Evolutionary conservation across 140 eudicot genomes (phyloP).

Genomic region (Oenanthe javanica): DNA sequence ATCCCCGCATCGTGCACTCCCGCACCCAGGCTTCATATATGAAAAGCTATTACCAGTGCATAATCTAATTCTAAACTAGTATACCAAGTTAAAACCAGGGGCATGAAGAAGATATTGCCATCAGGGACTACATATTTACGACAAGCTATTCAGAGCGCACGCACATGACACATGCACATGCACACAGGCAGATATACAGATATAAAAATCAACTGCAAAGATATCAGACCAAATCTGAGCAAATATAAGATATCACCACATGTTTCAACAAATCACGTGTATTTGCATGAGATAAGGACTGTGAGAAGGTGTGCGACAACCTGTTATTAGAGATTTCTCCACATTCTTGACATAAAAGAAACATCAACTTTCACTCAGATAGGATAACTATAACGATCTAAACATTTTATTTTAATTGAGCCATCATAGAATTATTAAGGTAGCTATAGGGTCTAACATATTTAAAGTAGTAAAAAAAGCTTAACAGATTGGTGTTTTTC

Average conservation of each 20-base stretch:
- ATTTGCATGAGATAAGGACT: neutral
- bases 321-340: neutral
- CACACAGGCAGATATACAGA: neutral
- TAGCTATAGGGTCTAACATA: neutral
- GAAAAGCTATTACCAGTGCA: neutral
- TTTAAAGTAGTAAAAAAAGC: neutral
- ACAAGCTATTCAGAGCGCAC: neutral
- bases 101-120: neutral
- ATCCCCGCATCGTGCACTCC: no score
- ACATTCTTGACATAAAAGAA: neutral
- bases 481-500: neutral
- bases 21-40: no score
- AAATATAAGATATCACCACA: neutral
- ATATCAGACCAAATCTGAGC: neutral
- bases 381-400: neutral
- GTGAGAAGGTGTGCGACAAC: neutral
- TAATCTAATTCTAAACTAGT: neutral
- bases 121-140: no score
- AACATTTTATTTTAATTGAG: neutral
- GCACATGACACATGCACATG: neutral
- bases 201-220: neutral
- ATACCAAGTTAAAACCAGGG: neutral
- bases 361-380: neutral
- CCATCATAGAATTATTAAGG: neutral
- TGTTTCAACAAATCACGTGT: neutral